These are phyloP conservation scores for Lycium barbarum DNA, from an alignment of 257 asterid genomes.

Conservation along the genomic window DNA sequence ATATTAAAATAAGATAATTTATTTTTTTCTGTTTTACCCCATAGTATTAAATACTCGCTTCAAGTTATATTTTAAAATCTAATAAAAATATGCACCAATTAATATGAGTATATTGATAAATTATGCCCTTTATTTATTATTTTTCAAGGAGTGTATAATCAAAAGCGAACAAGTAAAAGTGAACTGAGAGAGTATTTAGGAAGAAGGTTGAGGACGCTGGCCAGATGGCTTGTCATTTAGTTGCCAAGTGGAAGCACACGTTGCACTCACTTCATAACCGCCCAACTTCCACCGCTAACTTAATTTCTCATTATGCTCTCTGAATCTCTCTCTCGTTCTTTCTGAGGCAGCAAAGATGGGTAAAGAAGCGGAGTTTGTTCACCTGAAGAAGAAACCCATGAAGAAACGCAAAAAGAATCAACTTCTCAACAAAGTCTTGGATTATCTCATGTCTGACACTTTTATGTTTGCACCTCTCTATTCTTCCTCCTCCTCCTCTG, in stretches of 20 bases:
- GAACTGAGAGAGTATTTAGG: too few species aligned
- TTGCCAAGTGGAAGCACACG: constrained; percentile 19
- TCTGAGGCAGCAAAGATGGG: background rate
- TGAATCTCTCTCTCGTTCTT: background rate
- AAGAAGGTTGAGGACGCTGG: too few species aligned
- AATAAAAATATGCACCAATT: too few species aligned
- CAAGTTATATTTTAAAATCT: too few species aligned
- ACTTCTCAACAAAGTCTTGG: constrained; percentile 37
- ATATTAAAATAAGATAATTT: too few species aligned
- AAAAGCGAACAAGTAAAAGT: too few species aligned
- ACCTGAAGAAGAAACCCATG: constrained; percentile 30
- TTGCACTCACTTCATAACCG: background rate
- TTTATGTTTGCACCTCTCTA: constrained; percentile 57
- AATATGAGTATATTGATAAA: too few species aligned
- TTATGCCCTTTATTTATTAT: too few species aligned
- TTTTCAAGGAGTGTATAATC: too few species aligned
- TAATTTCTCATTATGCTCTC: background rate
- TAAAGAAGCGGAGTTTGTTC: background rate
- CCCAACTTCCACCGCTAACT: constrained; percentile 5
- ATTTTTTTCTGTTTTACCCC: too few species aligned
- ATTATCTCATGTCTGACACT: constrained; percentile 55
- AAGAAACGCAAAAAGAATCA: constrained; percentile 36
- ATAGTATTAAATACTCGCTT: too few species aligned
- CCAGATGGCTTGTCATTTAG: background rate
- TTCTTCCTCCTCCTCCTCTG: constrained; percentile 13